Evolutionary conservation across 2,329 filamentous ascomycete genomes (phyloP).

Genomic region (Neopestalotiopsis clavispora): DNA sequence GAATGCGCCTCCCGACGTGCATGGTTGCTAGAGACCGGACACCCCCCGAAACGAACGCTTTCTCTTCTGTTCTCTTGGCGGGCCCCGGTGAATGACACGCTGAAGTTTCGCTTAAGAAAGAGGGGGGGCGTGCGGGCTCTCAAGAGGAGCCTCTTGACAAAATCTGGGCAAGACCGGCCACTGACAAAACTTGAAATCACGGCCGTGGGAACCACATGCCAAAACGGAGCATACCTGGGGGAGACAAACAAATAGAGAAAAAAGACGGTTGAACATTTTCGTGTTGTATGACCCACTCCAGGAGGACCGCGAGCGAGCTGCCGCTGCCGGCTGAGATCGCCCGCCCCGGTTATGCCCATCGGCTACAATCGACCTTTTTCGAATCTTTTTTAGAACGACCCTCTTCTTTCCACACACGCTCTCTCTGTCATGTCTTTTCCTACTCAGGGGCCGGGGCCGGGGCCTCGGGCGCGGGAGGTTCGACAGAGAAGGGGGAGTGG

Average conservation of each 20-base stretch:
- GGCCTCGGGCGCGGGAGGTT: neutral
- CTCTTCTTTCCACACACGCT: neutral
- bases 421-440: neutral
- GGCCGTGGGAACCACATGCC: too few relatives aligned
- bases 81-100: constrained; percentile 13
- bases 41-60: neutral
- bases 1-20: neutral
- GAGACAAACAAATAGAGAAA: neutral
- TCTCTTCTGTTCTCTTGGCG: neutral
- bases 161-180: neutral
- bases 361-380: constrained; percentile 13
- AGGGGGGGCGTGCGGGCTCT: neutral
- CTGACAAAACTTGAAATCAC: neutral
- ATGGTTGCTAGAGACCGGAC: neutral
- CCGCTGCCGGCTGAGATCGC: constrained; percentile 12
- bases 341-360: constrained; percentile 8
- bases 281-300: neutral
- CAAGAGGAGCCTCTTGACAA: neutral
- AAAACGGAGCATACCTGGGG: too few relatives aligned
- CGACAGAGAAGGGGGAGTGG: neutral
- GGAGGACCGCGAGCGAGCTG: neutral
- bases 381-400: constrained; percentile 11
- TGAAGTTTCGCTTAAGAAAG: constrained; percentile 13
- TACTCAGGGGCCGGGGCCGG: neutral
- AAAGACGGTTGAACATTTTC: neutral